A percentile compares a stretch with the other conserved stretches of the same genome.
These are phyloP conservation scores for Spencermartinsiella ligniputridi DNA, from an alignment of 1,139 yeast genomes.

Conservation along the genomic window DNA sequence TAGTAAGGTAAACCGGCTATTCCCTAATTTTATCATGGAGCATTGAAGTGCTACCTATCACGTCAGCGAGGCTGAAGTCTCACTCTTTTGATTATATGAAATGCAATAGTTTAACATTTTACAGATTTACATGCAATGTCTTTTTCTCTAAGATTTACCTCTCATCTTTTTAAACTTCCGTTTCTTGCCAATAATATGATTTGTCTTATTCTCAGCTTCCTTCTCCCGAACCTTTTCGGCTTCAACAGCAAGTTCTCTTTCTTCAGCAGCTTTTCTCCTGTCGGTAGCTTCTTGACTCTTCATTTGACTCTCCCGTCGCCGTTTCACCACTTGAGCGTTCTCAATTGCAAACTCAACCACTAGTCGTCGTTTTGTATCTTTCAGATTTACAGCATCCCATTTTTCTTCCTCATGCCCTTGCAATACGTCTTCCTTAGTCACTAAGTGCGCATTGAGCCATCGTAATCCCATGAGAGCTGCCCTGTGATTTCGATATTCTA, in stretches of 20 bases:
- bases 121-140: conserved; percentile 6
- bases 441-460: conserved; percentile 95
- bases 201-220: conserved; percentile 26
- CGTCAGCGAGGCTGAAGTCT: too few species aligned
- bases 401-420: conserved; percentile 71
- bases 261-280: conserved; percentile 34
- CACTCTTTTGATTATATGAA: too few species aligned
- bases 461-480: conserved; percentile 93
- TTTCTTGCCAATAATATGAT: conserved; percentile 28
- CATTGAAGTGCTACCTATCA: too few species aligned
- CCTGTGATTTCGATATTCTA: conserved; percentile 90
- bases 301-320: conserved; percentile 60
- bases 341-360: conserved; percentile 96
- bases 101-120: too few species aligned
- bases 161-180: conserved; percentile 24
- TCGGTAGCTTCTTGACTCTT: conserved; percentile 20
- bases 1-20: too few species aligned
- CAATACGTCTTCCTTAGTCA: conserved; percentile 60
- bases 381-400: conserved; percentile 49
- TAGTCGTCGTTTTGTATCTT: conserved; percentile 59
- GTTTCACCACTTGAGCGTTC: conserved; percentile 86
- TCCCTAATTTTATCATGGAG: too few species aligned
- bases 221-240: conserved; percentile 11
- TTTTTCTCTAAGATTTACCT: background rate
- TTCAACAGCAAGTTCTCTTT: conserved; percentile 19